Percentiles rank a stretch among this genome's conserved stretches.
These are phyloP conservation scores for Pelagophyceae sp. DNA, from an alignment of 352 stramenopile genomes.

Conservation along the genomic window DNA sequence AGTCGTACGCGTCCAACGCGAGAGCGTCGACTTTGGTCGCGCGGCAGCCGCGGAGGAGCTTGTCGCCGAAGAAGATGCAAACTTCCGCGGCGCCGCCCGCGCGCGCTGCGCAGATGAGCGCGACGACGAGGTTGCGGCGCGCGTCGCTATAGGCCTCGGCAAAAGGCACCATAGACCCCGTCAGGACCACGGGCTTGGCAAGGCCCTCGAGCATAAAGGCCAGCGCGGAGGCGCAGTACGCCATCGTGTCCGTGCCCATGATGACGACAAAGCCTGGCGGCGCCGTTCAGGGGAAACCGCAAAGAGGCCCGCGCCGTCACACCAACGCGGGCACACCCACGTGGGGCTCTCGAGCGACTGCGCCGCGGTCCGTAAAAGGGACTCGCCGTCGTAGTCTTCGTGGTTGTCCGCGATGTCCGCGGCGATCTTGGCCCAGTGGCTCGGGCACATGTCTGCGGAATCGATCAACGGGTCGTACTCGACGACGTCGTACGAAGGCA, in stretches of 20 bases:
- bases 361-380: slow-evolving; percentile 19
- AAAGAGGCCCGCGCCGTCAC: too few species aligned
- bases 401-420: slow-evolving; percentile 83
- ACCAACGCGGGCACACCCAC: too few species aligned
- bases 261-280: slow-evolving; percentile 95
- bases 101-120: slow-evolving; percentile 49
- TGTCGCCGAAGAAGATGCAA: slow-evolving; percentile 82
- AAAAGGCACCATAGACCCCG: slow-evolving; percentile 87
- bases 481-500: slow-evolving; percentile 13
- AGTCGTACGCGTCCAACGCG: slow-evolving; percentile 87
- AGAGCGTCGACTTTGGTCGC: slow-evolving; percentile 89
- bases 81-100: slow-evolving; percentile 43
- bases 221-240: slow-evolving; percentile 84
- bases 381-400: slow-evolving; percentile 76
- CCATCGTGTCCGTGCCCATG: slow-evolving; percentile 95
- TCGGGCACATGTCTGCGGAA: slow-evolving; percentile 60
- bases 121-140: slow-evolving; percentile 89
- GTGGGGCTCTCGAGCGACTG: too few species aligned
- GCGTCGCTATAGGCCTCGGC: slow-evolving; percentile 91
- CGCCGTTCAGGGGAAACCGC: too few species aligned
- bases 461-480: slow-evolving; percentile 54
- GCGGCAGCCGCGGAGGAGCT: slow-evolving; percentile 83
- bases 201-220: slow-evolving; percentile 95
- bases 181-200: slow-evolving; percentile 87
- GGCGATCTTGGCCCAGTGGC: slow-evolving; percentile 81